Percentiles rank a stretch among this genome's conserved stretches.
phyloP scores from a whole-genome alignment of 305 asterid species.

The Fraxinus nigra region DNA sequence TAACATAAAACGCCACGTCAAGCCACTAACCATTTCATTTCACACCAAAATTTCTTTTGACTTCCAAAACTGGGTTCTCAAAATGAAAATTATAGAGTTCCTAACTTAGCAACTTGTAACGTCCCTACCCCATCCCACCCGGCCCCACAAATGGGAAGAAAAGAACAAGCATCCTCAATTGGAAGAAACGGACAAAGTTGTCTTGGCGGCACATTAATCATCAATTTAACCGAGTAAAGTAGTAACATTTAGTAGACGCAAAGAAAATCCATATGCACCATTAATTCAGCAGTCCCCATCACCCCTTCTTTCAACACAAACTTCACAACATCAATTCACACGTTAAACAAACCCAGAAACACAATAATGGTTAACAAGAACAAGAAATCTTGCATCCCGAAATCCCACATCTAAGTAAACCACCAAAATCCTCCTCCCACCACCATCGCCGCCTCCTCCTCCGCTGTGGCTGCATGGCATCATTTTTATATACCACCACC shows the following conservation, averaged over 20 bases:
- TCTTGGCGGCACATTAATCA: neutral
- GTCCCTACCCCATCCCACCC: neutral
- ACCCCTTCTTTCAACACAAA: neutral
- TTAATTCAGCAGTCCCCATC: constrained; percentile 23
- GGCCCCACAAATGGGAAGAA: neutral
- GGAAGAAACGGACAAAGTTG: neutral
- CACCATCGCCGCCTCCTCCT: constrained; percentile 12
- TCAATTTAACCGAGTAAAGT: neutral
- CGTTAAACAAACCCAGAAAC: neutral
- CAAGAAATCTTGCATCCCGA: neutral
- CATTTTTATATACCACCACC: neutral
- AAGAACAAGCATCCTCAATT: neutral
- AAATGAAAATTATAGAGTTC: neutral
- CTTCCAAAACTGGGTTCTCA: neutral
- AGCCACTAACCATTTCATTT: neutral
- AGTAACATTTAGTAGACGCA: constrained; percentile 19
- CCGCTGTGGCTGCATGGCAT: constrained; percentile 35
- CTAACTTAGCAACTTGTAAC: neutral
- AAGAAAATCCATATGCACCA: constrained; percentile 14
- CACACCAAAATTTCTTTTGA: neutral
- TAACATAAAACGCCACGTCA: neutral
- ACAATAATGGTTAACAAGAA: neutral
- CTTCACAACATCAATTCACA: neutral
- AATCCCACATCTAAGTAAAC: constrained; percentile 6
- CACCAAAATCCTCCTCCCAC: constrained; percentile 13